Conservation (phyloP, 495 filamentous ascomycete genomes). For the Hypoxylon crocopeplum region DNA sequence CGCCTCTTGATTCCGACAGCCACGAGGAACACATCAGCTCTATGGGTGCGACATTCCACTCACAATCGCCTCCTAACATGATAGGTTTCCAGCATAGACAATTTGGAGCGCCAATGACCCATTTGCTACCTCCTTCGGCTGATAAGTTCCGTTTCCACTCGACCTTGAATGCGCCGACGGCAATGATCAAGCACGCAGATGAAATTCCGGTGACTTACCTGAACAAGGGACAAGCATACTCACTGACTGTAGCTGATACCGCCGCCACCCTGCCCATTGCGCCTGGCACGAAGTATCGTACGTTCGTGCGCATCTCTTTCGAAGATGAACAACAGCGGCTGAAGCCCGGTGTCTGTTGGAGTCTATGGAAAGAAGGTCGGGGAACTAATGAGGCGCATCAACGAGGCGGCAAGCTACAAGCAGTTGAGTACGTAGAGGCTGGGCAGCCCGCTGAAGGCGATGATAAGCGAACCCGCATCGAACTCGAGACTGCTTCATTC, state of each 20-base stretch:
- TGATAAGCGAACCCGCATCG: slow-evolving; percentile 72
- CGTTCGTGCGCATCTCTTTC: slow-evolving; percentile 89
- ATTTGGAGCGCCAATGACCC: slow-evolving; percentile 51
- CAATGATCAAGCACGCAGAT: slow-evolving; percentile 87
- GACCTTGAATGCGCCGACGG: slow-evolving; percentile 90
- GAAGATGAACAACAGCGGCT: slow-evolving; percentile 89
- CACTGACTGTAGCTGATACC: slow-evolving; percentile 79
- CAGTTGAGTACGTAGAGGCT: slow-evolving; percentile 90
- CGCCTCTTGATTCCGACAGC: slow-evolving; percentile 61
- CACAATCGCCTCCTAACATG: slow-evolving; percentile 52
- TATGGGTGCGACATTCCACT: slow-evolving; percentile 58
- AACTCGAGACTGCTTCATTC: slow-evolving; percentile 82
- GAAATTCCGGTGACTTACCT: slow-evolving; percentile 96
- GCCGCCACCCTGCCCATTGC: slow-evolving; percentile 46
- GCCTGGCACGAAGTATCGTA: slow-evolving; percentile 72
- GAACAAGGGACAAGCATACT: slow-evolving; percentile 95
- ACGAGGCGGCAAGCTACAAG: slow-evolving; percentile 83
- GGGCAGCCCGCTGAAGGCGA: slow-evolving; percentile 73
- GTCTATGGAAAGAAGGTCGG: slow-evolving; percentile 93
- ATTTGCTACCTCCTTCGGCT: slow-evolving; percentile 50
- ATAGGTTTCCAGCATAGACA: slow-evolving; percentile 49
- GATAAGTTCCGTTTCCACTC: slow-evolving; percentile 89
- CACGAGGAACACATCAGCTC: slow-evolving; percentile 55
- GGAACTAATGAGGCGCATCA: slow-evolving; percentile 90
- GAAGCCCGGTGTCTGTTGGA: slow-evolving; percentile 86